phyloP scores from a whole-genome alignment of 2,329 filamentous ascomycete species.

The Trichoderma sp. region DNA sequence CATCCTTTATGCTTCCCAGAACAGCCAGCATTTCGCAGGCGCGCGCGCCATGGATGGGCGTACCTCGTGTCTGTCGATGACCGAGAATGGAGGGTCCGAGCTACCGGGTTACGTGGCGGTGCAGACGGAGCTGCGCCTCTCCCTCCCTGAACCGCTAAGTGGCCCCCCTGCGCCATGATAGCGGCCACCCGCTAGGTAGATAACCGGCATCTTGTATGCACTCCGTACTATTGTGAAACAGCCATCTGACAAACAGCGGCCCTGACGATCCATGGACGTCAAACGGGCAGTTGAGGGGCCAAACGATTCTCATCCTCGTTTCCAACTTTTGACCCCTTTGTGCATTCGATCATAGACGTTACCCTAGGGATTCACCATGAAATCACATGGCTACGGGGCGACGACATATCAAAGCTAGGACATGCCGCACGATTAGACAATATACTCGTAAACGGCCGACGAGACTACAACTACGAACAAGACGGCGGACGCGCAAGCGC shows the following conservation, averaged over 20 bases:
- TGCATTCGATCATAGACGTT: neutral
- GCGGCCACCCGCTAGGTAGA: constrained; percentile 8
- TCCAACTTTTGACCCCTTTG: neutral
- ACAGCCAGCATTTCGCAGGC: neutral
- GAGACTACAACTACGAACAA: neutral
- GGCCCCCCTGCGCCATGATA: constrained; percentile 16
- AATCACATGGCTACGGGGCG: constrained; percentile 16
- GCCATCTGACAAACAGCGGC: neutral
- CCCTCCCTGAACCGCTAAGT: constrained; percentile 13
- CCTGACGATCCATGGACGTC: neutral
- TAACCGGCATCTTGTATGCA: constrained; percentile 4
- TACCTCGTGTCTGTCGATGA: neutral
- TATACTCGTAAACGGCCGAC: neutral
- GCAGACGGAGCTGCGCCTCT: constrained; percentile 21
- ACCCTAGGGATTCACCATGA: constrained; percentile 24
- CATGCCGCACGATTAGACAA: constrained; percentile 18
- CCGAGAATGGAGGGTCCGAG: neutral
- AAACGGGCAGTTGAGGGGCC: neutral
- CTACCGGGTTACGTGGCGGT: constrained; percentile 18
- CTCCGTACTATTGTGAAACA: constrained; percentile 20
- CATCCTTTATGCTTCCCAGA: neutral
- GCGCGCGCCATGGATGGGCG: neutral
- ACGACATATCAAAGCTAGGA: constrained; percentile 18
- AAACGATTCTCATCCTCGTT: neutral
- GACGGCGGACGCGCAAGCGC: constrained; percentile 25